Base-by-base conservation (phyloP, 129 eudicot species). In the Lactuca sativa region DNA sequence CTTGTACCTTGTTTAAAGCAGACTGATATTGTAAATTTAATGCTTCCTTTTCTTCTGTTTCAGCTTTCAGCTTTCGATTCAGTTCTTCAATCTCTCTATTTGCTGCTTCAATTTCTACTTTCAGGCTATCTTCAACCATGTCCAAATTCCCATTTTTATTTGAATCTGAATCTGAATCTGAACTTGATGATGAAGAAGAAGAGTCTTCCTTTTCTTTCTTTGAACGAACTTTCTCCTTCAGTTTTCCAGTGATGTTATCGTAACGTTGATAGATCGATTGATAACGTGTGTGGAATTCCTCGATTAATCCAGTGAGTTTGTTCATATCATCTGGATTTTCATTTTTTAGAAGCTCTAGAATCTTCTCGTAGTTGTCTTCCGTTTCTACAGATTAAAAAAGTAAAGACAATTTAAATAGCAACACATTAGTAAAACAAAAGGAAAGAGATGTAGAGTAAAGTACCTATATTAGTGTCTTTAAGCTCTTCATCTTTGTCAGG, bases 401-500 rank as follows among this genome's bases (percentile, higher is more conserved):
- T 17, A 68, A 68, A 15, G 51, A 36, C 49, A 53, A 67, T 38
- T 55, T 54, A 64, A 17, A 16, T 38, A 12, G 52, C 4, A 47
- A 47, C n/a, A 47, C n/a, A 63, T 21, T 10, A 62, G 61, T 49
- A 67, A 67, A 65, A 49, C 31, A 38, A 13, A 40, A 56, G 5
- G 14, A 55, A 37, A 36, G 11, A 36, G 32, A 6, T 17, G 65
- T 21, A n/a, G 47, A 61, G 10, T 21, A 30, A 4, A 48, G 34
- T 55, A 89, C 98, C 98, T 62, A 80, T 82, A 66, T 87, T 86
- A 56, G 83, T 79, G 63, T 77, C 88, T 77, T 81, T 89, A 44
- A 92, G 92, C 77, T 92, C 80, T 69, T 86, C 90, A 71, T 89
- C 90, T 64, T 84, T 84, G 54, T 86, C 98, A 3, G 86, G 79